Base-by-base conservation (phyloP, 306 rosid genomes). In the Vigna unguiculata region DNA sequence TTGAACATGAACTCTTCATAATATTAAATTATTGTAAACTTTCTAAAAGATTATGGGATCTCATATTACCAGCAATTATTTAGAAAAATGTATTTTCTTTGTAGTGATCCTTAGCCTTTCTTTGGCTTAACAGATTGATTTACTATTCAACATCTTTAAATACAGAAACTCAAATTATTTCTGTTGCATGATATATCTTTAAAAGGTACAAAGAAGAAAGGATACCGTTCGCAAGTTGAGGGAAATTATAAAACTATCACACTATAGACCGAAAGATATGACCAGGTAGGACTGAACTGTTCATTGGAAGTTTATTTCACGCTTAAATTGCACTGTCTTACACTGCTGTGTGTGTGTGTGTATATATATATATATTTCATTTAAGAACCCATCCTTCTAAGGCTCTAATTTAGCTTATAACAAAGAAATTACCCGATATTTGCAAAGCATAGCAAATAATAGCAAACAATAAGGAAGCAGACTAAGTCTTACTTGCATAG, bases 401-500 rank as follows among this genome's bases (percentile, higher is more conserved):
- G 24, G 55, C 63, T 65, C 70, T 41, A 45, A 15, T 25, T 32
- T 57, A 21, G 38, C 43, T 43, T 66, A 53, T 55, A 54, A 60
- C 36, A 25, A 5, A 20, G 22, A 20, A 58, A 49, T 10, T 17
- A 28, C 55, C 34, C 45, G n/a, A 79, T 20, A 46, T 62, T 78
- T 74, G 45, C 55, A 17, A 58, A 71, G 46, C 69, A 45, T 9
- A 71, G 28, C 1, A 28, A 67, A 81, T 24, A 68, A 40, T 6
- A 52, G 45, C 65, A 34, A 47, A 28, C 51, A 57, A 8, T 34
- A 67, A n/a, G 5, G 24, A 78, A 67, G 32, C 55, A 68, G 59
- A 84, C 41, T 2, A 80, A 20, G 3, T 9, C 97, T 83, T 82
- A 92, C 99, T 71, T 88, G 96, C 97, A 92, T 41, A 88, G 81